Base-by-base conservation (phyloP, 2,329 filamentous ascomycete genomes). In the Celoporthe dispersa region DNA sequence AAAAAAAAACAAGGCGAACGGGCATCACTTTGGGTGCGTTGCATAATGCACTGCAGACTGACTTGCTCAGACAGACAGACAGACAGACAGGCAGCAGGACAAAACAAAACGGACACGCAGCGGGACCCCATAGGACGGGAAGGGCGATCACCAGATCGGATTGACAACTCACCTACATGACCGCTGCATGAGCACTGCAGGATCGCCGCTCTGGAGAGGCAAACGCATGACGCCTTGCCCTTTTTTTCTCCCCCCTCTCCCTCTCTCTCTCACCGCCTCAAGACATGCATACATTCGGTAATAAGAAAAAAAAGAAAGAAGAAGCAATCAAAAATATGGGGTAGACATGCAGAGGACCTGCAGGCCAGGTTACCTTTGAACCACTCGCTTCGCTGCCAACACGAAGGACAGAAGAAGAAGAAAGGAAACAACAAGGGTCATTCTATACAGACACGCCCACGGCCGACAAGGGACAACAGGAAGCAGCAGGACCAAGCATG, bases 91-190 rank as follows among this genome's bases (percentile, higher is more conserved):
- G 19, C 59, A 61, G n/a, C n/a, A n/a, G n/a, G 31, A 33, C 25
- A 28, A 31, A 7, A 11, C 25, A 14, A 57, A 19, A 22, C 19
- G n/a, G 22, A 63, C n/a, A 63, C 60, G 57, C 57, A 60, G 57
- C 57, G 5, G 33, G 57, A 5, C 16, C 57, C 33, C 57, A 60
- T 60, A 35, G 57, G 57, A 35, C 57, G 22, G 22, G 33, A 31
- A 41, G 33, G 39, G 41, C 39, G 62, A 64, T 64, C 62, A 64
- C 39, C 28, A 64, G 62, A 64, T 64, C 62, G 28, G 19, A n/a
- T 12, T 48, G 62, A 64, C 62, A 64, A 64, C 62, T 64, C 62
- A 64, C 62, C 41, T 64, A 51, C 41, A 51, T 25, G 37, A 63
- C 5, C 31, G 33, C 33, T 63, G 61, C 61, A 48, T 25, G 35